A percentile compares a stretch with the other conserved stretches of the same genome.
Conservation (phyloP, 108 stramenopile genomes). For the Seminavis robusta region DNA sequence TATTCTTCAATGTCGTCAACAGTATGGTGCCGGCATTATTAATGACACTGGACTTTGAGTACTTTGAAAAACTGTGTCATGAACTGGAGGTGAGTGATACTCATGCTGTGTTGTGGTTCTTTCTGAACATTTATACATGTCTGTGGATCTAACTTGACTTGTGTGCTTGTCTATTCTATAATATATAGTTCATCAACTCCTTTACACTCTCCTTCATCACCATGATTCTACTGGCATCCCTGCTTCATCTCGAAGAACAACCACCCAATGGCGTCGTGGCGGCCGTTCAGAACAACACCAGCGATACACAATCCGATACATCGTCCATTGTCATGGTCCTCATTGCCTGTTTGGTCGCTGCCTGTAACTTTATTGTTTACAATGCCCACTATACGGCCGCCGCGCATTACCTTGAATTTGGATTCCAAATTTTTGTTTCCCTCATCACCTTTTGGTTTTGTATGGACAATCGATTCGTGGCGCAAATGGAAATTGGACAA, state of each 20-base stretch:
- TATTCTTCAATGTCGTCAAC: slow-evolving; percentile 42
- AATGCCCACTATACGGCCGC: slow-evolving; percentile 4
- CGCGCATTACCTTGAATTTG: slow-evolving; percentile 40
- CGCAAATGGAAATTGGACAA: slow-evolving; percentile 32
- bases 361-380: not conserved
- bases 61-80: slow-evolving; percentile 29
- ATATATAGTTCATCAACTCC: slow-evolving; percentile 46
- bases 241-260: slow-evolving; percentile 3
- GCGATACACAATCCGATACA: too few relatives aligned
- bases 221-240: slow-evolving; percentile 14
- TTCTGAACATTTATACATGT: too few relatives aligned
- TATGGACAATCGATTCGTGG: slow-evolving; percentile 31
- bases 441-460: slow-evolving; percentile 42
- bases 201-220: slow-evolving; percentile 31
- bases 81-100: too few relatives aligned
- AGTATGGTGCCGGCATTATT: slow-evolving; percentile 26
- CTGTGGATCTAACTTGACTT: too few relatives aligned
- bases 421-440: slow-evolving; percentile 18
- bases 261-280: too few relatives aligned
- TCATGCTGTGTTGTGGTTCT: too few relatives aligned
- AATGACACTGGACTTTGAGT: slow-evolving; percentile 17
- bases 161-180: too few relatives aligned
- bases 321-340: slow-evolving; percentile 4
- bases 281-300: too few relatives aligned
- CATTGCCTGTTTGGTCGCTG: slow-evolving; percentile 6